Evolutionary conservation across 2,329 filamentous ascomycete species (phyloP), one percentile per base, ranked within the genome.

Genomic region (Cercospora sojina): DNA sequence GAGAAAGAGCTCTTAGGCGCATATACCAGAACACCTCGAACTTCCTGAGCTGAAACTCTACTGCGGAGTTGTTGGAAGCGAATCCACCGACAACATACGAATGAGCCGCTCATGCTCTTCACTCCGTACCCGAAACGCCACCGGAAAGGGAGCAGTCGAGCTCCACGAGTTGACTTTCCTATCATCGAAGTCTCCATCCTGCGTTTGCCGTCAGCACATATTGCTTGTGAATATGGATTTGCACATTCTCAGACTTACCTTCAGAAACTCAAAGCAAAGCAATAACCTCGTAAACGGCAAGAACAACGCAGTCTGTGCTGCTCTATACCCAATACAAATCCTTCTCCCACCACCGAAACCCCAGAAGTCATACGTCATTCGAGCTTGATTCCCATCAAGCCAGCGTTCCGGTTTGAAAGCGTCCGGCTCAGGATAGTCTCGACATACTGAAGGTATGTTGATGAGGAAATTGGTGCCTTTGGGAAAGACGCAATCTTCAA

Each of bases 241-340:
- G 49, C 18, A 31, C 27, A n/a, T 9, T 12, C 29, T 35, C 27
- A 41, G 16, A 58, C 59, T 29, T 49, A 60, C 65, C 56, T 20
- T 59, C 12, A 27, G 23, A 32, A 67, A 56, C 16, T 67, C 61
- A 38, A 67, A 67, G 18, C 65, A 60, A 9, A 35, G 18, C 23
- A 67, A 20, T 20, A 67, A 20, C 13, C 65, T 25, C 5, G 61
- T 20, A 38, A 67, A 64, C 9, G 65, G 65, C 31, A 67, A 27
- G 18, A 64, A 64, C 12, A 67, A 29, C 3, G 61, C 65, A 31
- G 65, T 57, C 61, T 64, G 65, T 5, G 60, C 65, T 4, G 61
- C 56, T 38, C 64, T 67, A 20, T 67, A 64, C 10, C 65, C 65
- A 61, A 67, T 67, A 41, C 65, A 67, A n/a, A 67, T 55, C 35